A percentile compares a stretch with the other conserved stretches of the same genome.
phyloP scores from a whole-genome alignment of 768 basidiomycete genomes.

The Aureoboletus auriporus region DNA sequence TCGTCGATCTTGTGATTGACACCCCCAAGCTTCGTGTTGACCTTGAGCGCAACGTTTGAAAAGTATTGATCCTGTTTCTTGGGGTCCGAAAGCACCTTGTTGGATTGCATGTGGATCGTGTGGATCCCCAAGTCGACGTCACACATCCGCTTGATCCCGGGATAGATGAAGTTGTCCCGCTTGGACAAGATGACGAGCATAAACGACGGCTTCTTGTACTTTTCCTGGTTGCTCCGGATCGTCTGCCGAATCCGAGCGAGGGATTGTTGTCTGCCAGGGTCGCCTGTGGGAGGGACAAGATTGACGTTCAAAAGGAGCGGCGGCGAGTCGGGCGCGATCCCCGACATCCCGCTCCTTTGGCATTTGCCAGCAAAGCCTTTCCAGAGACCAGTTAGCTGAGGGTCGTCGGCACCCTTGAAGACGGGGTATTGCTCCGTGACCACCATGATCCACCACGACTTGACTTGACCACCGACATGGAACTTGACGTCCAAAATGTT shows the following conservation, averaged over 20 bases:
- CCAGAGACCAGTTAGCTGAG: slow-evolving; percentile 39
- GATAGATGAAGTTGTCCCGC: slow-evolving; percentile 73
- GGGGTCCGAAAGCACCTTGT: slow-evolving; percentile 52
- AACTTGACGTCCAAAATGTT: slow-evolving; percentile 74
- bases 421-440: slow-evolving; percentile 46
- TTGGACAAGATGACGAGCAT: slow-evolving; percentile 67
- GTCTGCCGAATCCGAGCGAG: slow-evolving; percentile 38
- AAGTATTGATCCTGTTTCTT: slow-evolving; percentile 75
- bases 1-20: slow-evolving; percentile 72
- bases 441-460: slow-evolving; percentile 64
- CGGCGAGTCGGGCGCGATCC: slow-evolving; percentile 45
- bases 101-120: slow-evolving; percentile 67
- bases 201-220: slow-evolving; percentile 49
- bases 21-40: slow-evolving; percentile 82
- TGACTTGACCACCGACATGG: slow-evolving; percentile 46
- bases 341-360: slow-evolving; percentile 55
- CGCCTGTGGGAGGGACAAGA: slow-evolving; percentile 12
- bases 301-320: slow-evolving; percentile 30
- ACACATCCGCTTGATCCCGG: slow-evolving; percentile 74
- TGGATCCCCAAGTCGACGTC: slow-evolving; percentile 72
- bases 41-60: slow-evolving; percentile 77
- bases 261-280: slow-evolving; percentile 36
- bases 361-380: slow-evolving; percentile 55
- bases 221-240: slow-evolving; percentile 31
- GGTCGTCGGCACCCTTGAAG: slow-evolving; percentile 31